Evolutionary conservation across 2,329 filamentous ascomycete species (phyloP).

Genomic region (Aspergillus ustus): DNA sequence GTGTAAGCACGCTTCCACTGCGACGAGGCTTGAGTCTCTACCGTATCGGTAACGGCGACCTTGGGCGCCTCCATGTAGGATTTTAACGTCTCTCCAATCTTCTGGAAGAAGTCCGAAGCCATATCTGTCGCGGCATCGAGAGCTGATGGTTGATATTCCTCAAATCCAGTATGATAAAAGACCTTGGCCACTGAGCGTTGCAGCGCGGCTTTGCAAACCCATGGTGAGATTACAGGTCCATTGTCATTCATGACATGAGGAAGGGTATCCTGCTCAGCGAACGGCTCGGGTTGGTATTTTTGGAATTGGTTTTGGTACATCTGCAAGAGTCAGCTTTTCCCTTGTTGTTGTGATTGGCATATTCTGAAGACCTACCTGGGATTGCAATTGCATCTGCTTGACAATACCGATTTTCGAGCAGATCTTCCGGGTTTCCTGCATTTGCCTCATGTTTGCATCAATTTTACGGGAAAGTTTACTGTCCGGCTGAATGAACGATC

Average conservation of each 20-base stretch:
- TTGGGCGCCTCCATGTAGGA: slow-evolving; percentile 84
- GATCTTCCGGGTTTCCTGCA: slow-evolving; percentile 95
- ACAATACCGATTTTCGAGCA: slow-evolving; percentile 97
- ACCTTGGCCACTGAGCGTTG: slow-evolving; percentile 92
- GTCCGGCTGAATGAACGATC: slow-evolving; percentile 74
- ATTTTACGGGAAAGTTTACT: slow-evolving; percentile 78
- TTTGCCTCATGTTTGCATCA: slow-evolving; percentile 88
- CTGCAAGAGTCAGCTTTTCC: slow-evolving; percentile 48
- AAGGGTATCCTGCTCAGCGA: slow-evolving; percentile 82
- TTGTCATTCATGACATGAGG: slow-evolving; percentile 89
- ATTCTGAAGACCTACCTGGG: slow-evolving; percentile 66
- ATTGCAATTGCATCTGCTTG: slow-evolving; percentile 99
- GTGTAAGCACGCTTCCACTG: slow-evolving; percentile 72
- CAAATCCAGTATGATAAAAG: slow-evolving; percentile 94
- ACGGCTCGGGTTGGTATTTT: slow-evolving; percentile 90
- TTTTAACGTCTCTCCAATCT: slow-evolving; percentile 78
- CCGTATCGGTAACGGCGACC: slow-evolving; percentile 59
- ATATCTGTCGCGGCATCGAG: slow-evolving; percentile 89
- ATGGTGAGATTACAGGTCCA: slow-evolving; percentile 82
- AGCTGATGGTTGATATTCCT: slow-evolving; percentile 94
- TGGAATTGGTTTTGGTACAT: slow-evolving; percentile 98
- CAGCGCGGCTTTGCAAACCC: slow-evolving; percentile 79
- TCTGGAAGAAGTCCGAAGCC: slow-evolving; percentile 85
- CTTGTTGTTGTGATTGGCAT: neutral
- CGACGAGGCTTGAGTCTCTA: slow-evolving; percentile 42